Conservation (phyloP, 2,329 filamentous ascomycete genomes). For the Sporothrix phasma region DNA sequence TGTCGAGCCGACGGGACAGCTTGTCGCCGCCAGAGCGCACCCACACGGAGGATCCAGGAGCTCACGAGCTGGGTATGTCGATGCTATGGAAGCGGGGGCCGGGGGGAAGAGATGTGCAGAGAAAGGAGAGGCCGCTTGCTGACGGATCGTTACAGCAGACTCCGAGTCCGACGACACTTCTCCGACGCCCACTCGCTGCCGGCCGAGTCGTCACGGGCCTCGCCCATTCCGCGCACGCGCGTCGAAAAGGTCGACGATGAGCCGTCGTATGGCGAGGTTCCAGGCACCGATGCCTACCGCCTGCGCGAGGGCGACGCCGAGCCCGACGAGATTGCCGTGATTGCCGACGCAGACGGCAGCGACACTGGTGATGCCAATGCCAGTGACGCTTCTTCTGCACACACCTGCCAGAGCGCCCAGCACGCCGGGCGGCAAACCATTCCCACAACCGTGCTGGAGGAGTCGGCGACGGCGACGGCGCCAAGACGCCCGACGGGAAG, state of each 20-base stretch:
- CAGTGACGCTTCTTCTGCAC: too few species aligned
- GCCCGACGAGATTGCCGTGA: constrained; percentile 50
- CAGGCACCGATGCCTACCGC: constrained; percentile 48
- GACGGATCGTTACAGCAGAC: constrained; percentile 28
- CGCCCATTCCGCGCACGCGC: constrained; percentile 48
- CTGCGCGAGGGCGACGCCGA: constrained; percentile 47
- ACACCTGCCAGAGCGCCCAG: constrained; percentile 10
- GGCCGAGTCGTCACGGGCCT: constrained; percentile 33
- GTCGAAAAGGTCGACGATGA: constrained; percentile 50
- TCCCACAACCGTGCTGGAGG: constrained; percentile 45
- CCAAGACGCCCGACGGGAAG: constrained; percentile 35
- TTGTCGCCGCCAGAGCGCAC: constrained; percentile 33
- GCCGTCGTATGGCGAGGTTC: constrained; percentile 51
- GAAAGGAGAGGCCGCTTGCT: neutral
- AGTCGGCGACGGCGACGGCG: constrained; percentile 36
- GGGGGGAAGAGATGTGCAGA: neutral
- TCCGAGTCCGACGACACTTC: constrained; percentile 59
- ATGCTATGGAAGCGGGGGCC: neutral
- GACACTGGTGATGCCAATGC: neutral
- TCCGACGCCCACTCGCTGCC: constrained; percentile 52
- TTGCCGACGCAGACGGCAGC: constrained; percentile 25
- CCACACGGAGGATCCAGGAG: constrained; percentile 45
- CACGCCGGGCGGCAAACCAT: constrained; percentile 32
- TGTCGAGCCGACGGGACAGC: constrained; percentile 29
- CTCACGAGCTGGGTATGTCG: constrained; percentile 46